A percentile compares a stretch with the other conserved stretches of the same genome.
Conservation (phyloP, 352 stramenopile genomes). For the Blastocystis hominis region DNA sequence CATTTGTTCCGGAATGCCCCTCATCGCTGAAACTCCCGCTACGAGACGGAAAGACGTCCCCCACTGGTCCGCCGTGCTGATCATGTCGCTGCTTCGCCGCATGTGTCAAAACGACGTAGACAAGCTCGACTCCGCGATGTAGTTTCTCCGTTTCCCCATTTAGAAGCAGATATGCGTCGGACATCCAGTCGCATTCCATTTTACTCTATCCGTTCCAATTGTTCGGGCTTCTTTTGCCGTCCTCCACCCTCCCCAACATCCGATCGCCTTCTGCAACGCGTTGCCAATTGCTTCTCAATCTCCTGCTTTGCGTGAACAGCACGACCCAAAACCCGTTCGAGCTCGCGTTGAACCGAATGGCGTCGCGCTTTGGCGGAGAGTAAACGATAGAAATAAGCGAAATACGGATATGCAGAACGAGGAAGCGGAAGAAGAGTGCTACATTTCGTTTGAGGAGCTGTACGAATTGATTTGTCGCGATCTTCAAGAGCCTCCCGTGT, state of each 20-base stretch:
- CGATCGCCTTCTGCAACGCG: neutral
- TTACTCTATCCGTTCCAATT: constrained; percentile 20
- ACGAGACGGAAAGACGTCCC: neutral
- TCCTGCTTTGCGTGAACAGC: constrained; percentile 11
- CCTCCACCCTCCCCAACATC: neutral
- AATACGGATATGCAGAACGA: neutral
- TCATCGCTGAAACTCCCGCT: neutral
- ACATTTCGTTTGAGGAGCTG: neutral
- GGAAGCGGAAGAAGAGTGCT: neutral
- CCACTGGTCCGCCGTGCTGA: neutral
- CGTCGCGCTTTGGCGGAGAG: neutral
- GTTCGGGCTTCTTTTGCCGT: neutral
- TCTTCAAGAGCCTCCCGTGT: neutral
- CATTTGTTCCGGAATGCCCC: constrained; percentile 32
- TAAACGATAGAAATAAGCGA: neutral
- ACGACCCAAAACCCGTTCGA: neutral
- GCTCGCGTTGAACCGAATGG: neutral
- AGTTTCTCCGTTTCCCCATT: neutral
- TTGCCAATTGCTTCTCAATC: neutral
- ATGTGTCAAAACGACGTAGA: neutral
- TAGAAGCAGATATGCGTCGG: neutral
- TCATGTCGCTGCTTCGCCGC: neutral
- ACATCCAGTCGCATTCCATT: neutral
- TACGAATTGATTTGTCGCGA: constrained; percentile 16
- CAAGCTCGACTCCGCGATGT: neutral